phyloP scores from a whole-genome alignment of 2,329 filamentous ascomycete species.

The Didymella pinodella region DNA sequence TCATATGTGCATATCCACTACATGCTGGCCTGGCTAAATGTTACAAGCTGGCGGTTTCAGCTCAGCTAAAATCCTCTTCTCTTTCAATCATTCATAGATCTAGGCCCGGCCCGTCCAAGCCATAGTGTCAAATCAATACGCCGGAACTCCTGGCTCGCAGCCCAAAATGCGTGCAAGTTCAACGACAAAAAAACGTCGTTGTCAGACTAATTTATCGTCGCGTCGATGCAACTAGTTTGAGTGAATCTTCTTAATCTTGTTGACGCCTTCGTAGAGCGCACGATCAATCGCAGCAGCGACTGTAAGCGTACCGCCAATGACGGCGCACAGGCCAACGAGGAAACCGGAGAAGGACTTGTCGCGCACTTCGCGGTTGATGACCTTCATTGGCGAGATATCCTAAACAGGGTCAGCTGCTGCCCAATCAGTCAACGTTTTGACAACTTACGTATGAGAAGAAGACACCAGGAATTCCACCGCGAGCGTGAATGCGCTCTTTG shows the following conservation, averaged over 20 bases:
- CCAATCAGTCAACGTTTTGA: not conserved
- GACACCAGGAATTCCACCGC: conserved; percentile 92
- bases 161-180: conserved; percentile 8
- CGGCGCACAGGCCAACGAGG: conserved; percentile 90
- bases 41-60: conserved; percentile 16
- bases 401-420: conserved; percentile 48
- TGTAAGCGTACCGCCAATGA: conserved; percentile 92
- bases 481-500: conserved; percentile 87
- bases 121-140: conserved; percentile 7
- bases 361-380: conserved; percentile 92
- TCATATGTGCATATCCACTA: conserved; percentile 13
- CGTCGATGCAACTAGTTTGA: conserved; percentile 54
- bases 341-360: conserved; percentile 91
- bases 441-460: conserved; percentile 94
- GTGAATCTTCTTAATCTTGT: conserved; percentile 86
- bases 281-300: conserved; percentile 94
- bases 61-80: conserved; percentile 11
- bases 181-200: not conserved
- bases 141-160: conserved; percentile 19
- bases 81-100: conserved; percentile 14
- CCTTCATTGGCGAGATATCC: conserved; percentile 99
- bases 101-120: not conserved
- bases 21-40: conserved; percentile 15
- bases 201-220: not conserved
- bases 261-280: conserved; percentile 86